Base-by-base conservation (phyloP, 2,329 filamentous ascomycete genomes). In the Parasarocladium wereldwijsianum region DNA sequence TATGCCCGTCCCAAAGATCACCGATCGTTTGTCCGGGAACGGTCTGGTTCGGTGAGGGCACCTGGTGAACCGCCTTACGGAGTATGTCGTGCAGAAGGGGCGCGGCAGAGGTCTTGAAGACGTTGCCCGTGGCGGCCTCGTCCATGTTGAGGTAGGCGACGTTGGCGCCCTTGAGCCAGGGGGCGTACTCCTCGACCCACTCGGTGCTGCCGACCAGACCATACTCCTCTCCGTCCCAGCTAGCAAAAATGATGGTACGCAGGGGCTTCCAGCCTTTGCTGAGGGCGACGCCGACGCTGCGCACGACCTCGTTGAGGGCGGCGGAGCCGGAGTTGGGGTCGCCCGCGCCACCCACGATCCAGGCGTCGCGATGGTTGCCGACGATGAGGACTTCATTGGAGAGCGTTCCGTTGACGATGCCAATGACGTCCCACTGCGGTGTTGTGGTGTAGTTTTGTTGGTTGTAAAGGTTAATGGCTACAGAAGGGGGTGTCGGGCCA, bases 351-450 rank as follows among this genome's bases (percentile, higher is more conserved):
- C 83, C 83, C 13, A 76, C 76, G 43, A 87, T 77, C 83, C 83
- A 92, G 0, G 86, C 82, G 52, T 93, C 85, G 19, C 85, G 73
- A 46, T 93, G 86, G 45, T 93, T 93, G n/a, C 86, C 85, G 18
- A 96, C 58, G 4, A 98, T 66, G 26, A 98, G 63, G 1, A 93
- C 84, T 45, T 94, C 85, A 42, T 93, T 75, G 0, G 74, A 62
- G 20, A 90, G 72, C 1, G 78, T 80, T 8, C 87, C 90, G 43
- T 93, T 93, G 49, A 98, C 82, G 26, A 90, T 63, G 25, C 87
- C 87, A 39, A 96, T 87, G 3, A 90, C 82, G 46, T 98, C 79
- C 85, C 85, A 93, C 31, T 87, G 60, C 4, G 81, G 79, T 0
- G 79, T 90, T 1, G 70, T 87, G 10, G 73, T 71, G 45, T 93